Evolutionary conservation across 2,329 filamentous ascomycete genomes (phyloP), one percentile per base, ranked within the genome.

Genomic region (Sordariomycetes sp.): DNA sequence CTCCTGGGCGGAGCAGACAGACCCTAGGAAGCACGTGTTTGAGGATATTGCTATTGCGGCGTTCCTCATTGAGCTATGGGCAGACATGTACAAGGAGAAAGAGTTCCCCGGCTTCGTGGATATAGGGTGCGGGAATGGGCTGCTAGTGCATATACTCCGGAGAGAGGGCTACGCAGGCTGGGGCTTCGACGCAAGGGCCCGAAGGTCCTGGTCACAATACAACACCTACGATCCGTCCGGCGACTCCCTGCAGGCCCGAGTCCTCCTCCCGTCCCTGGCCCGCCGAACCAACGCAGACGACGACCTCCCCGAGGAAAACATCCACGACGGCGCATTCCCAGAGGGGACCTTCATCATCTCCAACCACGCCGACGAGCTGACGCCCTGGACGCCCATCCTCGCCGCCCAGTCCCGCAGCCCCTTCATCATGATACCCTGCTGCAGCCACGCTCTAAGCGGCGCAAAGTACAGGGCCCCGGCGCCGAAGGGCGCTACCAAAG

Each of bases 301-400:
- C 59, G 55, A 59, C 34, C 54, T 35, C 52, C 58, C 60, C 52
- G 55, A 50, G n/a, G 50, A 42, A 12, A 52, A 52, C 10, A 66
- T 76, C 17, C 77, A 82, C 64, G 69, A 76, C 60, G 94, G 92
- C 39, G 65, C 76, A 10, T 96, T 97, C 65, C 76, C 82, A 0
- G 67, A 70, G 17, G 82, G 83, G 32, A 95, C 90, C 0, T 99
- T 99, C 69, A 90, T 99, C 64, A 87, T 99, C 61, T 95, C 90
- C 54, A 99, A 99, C 66, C 94, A 99, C 68, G 92, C 92, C 12
- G 94, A 99, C 67, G 91, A 99, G 71, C 79, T 99, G 15, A 99
- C 94, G 0, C 83, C 89, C 0, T 99, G 94, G 94, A 97, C 94
- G 0, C 94, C 94, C 0, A 79, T 97, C 20, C 80, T 99, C 48